These are phyloP conservation scores for Metschnikowia lachancei DNA, from an alignment of 805 yeast species.

Conservation along the genomic window DNA sequence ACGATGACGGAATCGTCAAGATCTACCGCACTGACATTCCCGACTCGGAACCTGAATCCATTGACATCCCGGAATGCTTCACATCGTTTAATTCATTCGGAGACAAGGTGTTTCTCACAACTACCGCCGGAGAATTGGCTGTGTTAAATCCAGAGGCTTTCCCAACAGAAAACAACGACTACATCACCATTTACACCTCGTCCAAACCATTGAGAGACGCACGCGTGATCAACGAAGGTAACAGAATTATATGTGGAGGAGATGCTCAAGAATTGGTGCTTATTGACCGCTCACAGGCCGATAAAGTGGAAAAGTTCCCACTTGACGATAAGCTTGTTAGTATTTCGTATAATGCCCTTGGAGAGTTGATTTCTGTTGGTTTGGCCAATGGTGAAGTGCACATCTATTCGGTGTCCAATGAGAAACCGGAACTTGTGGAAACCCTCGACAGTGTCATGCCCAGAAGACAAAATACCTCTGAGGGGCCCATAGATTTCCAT, in stretches of 20 bases:
- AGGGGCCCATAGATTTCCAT: slow-evolving; percentile 35
- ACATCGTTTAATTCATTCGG: slow-evolving; percentile 38
- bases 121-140: slow-evolving; percentile 41
- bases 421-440: slow-evolving; percentile 50
- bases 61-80: slow-evolving; percentile 49
- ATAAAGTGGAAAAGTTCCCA: slow-evolving; percentile 30
- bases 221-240: slow-evolving; percentile 59
- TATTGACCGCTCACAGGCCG: slow-evolving; percentile 38
- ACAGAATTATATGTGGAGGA: slow-evolving; percentile 60
- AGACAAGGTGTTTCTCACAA: slow-evolving; percentile 32
- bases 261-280: slow-evolving; percentile 58
- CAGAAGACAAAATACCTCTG: slow-evolving; percentile 31
- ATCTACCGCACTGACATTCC: slow-evolving; percentile 46
- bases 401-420: slow-evolving; percentile 54
- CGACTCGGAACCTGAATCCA: slow-evolving; percentile 58
- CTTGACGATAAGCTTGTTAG: slow-evolving; percentile 56
- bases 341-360: slow-evolving; percentile 53
- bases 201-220: slow-evolving; percentile 51
- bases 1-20: slow-evolving; percentile 53
- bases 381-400: slow-evolving; percentile 58
- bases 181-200: slow-evolving; percentile 44
- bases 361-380: slow-evolving; percentile 57
- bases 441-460: slow-evolving; percentile 44
- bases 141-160: slow-evolving; percentile 4
- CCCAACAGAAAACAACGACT: slow-evolving; percentile 26